These are phyloP conservation scores for Malassezia slooffiae DNA, from an alignment of 1,284 basidiomycete species.

Conservation along the genomic window DNA sequence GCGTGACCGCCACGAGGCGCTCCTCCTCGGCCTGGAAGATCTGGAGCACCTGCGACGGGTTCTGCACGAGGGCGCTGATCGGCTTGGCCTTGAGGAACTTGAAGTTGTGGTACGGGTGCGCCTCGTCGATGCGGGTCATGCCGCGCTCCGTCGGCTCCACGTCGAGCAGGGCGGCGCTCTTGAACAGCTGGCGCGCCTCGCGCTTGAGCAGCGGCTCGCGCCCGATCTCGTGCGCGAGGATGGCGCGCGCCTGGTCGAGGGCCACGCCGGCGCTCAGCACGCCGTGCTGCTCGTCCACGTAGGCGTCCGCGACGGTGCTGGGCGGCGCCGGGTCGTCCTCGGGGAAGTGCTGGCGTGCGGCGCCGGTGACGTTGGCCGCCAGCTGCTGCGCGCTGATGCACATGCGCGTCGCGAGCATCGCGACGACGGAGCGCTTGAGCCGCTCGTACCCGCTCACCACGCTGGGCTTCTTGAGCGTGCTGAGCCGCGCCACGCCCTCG, in stretches of 20 bases:
- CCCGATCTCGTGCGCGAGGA: slow-evolving; percentile 79
- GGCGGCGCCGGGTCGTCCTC: slow-evolving; percentile 50
- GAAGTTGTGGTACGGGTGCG: slow-evolving; percentile 83
- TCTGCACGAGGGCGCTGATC: slow-evolving; percentile 55
- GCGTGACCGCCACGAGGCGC: slow-evolving; percentile 66
- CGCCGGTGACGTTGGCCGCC: slow-evolving; percentile 63
- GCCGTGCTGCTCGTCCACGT: slow-evolving; percentile 28
- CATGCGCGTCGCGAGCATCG: slow-evolving; percentile 66
- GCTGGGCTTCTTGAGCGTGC: slow-evolving; percentile 63
- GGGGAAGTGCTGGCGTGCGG: slow-evolving; percentile 54
- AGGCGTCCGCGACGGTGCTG: slow-evolving; percentile 34
- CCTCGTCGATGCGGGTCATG: slow-evolving; percentile 75
- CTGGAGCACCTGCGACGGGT: slow-evolving; percentile 66
- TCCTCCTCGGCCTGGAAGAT: slow-evolving; percentile 85
- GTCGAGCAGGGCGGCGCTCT: slow-evolving; percentile 64
- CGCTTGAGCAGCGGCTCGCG: slow-evolving; percentile 81
- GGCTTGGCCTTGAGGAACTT: slow-evolving; percentile 84
- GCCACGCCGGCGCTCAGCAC: slow-evolving; percentile 24
- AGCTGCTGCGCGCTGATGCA: slow-evolving; percentile 68
- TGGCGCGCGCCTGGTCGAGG: slow-evolving; percentile 57
- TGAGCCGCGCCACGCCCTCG: slow-evolving; percentile 46
- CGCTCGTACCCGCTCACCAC: slow-evolving; percentile 76
- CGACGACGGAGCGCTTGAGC: slow-evolving; percentile 65
- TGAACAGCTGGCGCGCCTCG: slow-evolving; percentile 67
- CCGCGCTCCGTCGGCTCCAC: slow-evolving; percentile 84